Evolutionary conservation across 805 yeast genomes (phyloP).

Genomic region (Kazachstania viticola): DNA sequence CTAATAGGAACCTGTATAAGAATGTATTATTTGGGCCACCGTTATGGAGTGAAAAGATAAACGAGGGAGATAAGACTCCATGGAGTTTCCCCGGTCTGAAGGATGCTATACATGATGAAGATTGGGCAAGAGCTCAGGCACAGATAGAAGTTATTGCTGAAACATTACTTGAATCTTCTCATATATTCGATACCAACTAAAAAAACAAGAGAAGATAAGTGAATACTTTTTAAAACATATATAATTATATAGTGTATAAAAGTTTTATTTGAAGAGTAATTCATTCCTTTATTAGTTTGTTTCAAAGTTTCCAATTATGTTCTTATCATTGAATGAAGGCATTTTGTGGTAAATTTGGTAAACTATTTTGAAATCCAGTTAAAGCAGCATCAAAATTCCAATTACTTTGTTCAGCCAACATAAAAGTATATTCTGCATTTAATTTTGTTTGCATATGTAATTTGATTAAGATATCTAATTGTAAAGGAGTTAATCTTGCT

Average conservation of each 20-base stretch:
- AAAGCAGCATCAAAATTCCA: conserved; percentile 70
- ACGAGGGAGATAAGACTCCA: conserved; percentile 1
- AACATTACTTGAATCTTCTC: conserved; percentile 11
- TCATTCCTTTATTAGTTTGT: no score
- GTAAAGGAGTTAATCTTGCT: conserved; percentile 38
- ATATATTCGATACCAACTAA: no score
- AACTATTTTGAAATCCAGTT: conserved; percentile 57
- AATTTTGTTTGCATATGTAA: conserved; percentile 63
- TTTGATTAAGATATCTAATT: conserved; percentile 52
- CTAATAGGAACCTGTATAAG: conserved; percentile 50
- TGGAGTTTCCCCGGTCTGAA: conserved; percentile 67
- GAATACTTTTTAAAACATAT: no score
- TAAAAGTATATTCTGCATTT: conserved; percentile 64
- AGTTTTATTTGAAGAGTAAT: no score
- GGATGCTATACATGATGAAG: conserved; percentile 45
- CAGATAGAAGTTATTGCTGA: conserved; percentile 36
- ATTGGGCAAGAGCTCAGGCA: conserved; percentile 41
- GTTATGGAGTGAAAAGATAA: conserved; percentile 37
- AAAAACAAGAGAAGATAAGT: no score
- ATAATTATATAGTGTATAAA: background rate
- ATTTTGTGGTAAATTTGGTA: conserved; percentile 45
- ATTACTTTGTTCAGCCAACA: conserved; percentile 79
- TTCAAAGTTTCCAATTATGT: no score
- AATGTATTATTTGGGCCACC: conserved; percentile 63
- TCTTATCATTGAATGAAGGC: conserved; percentile 32